Evolutionary conservation across 768 basidiomycete species (phyloP), one percentile per base, ranked within the genome.

Genomic region (Fomitopsis pulvina): DNA sequence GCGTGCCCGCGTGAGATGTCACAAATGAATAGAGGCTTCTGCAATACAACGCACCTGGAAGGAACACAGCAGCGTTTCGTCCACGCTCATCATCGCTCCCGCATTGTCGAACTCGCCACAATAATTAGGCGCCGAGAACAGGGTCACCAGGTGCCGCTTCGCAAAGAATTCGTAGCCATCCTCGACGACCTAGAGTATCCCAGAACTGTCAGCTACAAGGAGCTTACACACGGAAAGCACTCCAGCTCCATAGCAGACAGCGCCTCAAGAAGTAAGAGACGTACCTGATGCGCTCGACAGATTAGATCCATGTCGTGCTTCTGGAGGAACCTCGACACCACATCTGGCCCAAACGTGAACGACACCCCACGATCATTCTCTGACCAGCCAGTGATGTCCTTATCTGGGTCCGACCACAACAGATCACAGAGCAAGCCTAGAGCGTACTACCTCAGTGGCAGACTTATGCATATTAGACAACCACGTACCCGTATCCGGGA

Each of bases 241-340:
- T 45, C n/a, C n/a, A n/a, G n/a, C n/a, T n/a, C n/a, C n/a, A n/a
- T n/a, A n/a, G n/a, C n/a, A n/a, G n/a, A n/a, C n/a, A n/a, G n/a
- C n/a, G n/a, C n/a, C n/a, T n/a, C 34, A 10, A 22, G 20, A 22
- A 26, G 48, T 55, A 53, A 22, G 47, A 53, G 25, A 71, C 83
- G 61, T 62, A 87, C 91, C 81, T 97, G 94, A 77, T 97, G 95
- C 64, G 92, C 95, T 69, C 95, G 79, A 73, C 95, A 97, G 63
- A 97, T 97, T 64, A 98, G 74, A 68, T 98, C 95, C 95, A 98
- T 96, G 70, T 99, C 95, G 65, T 99, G 95, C 69, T 97, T 97
- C 77, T 96, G 93, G 62, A 99, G 74, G 80, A 99, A 99, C 61
- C 95, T 80, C 58, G 92, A 91, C 46, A 99, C 95, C 42, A 99